Evolutionary conservation across 2,329 filamentous ascomycete species (phyloP), one percentile per base, ranked within the genome.

Genomic region (Exserohilum turcica): DNA sequence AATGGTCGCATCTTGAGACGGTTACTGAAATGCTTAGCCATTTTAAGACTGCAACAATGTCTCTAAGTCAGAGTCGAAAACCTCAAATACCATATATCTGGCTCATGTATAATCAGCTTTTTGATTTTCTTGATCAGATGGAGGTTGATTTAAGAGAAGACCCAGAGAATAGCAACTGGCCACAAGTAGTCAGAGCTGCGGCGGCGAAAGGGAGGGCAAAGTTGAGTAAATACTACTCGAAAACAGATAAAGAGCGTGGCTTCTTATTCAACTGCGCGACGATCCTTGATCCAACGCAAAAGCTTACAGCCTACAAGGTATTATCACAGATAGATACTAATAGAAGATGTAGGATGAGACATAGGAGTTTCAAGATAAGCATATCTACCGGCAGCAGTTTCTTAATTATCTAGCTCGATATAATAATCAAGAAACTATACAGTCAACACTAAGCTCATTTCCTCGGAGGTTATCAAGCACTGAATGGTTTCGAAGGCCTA

Each of bases 301-400:
- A 54, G 28, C 39, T 43, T 44, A 48, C 29, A 29, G 39, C 10
- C 10, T 54, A 54, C 21, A 35, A 54, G 24, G 35, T 54, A 48
- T 48, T 43, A 54, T 54, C 33, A n/a, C 19, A 39, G 12, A 18
- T 37, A 38, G 33, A 19, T 27, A 39, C 16, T 32, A 43, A 52
- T 21, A 27, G 15, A 7, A 27, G 10, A 13, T 38, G 5, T 38
- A 39, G 37, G 8, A 38, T 24, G 39, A 32, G 19, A 44, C 3
- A 2, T 43, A 24, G 10, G 12, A 27, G 1, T 2, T 15, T 3
- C 8, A 44, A 12, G 18, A 36, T 9, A 44, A 28, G 24, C 15
- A 54, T 40, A 54, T 38, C 4, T 54, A 44, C 13, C 16, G 19
- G 0, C 15, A 48, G 33, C 10, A 48, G 13, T 54, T 54, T 19